These are phyloP conservation scores for Inga laurina DNA, from an alignment of 306 rosid genomes.

Conservation along the genomic window DNA sequence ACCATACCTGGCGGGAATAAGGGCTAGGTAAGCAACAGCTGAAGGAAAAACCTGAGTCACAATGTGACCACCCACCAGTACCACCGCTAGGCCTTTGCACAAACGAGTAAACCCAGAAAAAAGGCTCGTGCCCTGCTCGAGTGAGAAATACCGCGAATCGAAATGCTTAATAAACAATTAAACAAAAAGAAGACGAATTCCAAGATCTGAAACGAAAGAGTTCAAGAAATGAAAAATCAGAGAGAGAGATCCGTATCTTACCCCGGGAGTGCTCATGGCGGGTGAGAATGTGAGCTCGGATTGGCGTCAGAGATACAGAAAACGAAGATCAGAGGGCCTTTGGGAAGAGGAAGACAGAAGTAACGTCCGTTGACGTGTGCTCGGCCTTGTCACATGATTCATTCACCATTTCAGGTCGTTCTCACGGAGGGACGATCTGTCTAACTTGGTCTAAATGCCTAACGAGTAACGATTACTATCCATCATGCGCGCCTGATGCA, in stretches of 20 bases:
- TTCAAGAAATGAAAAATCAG: neutral
- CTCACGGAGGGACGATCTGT: neutral
- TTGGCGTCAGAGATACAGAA: neutral
- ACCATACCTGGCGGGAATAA: constrained; percentile 79
- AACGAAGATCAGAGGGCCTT: neutral
- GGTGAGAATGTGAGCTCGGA: constrained; percentile 1
- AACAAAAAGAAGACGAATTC: neutral
- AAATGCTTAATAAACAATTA: neutral
- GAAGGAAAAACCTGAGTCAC: constrained; percentile 66
- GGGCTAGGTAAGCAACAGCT: constrained; percentile 67
- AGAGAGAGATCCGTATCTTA: neutral
- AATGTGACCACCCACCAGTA: constrained; percentile 69
- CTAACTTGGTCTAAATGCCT: neutral
- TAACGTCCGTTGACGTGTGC: neutral
- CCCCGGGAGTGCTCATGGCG: constrained; percentile 28
- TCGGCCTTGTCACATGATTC: neutral
- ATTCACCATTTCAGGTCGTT: neutral
- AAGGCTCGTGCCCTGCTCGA: constrained; percentile 51
- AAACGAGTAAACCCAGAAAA: constrained; percentile 72
- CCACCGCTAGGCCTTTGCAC: constrained; percentile 85
- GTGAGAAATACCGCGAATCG: neutral
- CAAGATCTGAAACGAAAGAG: constrained; percentile 21
- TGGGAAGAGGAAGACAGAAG: neutral
- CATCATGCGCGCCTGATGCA: neutral
- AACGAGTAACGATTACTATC: neutral